Conservation (phyloP, 1,139 yeast genomes). For the Eremothecium sinecaudum region DNA sequence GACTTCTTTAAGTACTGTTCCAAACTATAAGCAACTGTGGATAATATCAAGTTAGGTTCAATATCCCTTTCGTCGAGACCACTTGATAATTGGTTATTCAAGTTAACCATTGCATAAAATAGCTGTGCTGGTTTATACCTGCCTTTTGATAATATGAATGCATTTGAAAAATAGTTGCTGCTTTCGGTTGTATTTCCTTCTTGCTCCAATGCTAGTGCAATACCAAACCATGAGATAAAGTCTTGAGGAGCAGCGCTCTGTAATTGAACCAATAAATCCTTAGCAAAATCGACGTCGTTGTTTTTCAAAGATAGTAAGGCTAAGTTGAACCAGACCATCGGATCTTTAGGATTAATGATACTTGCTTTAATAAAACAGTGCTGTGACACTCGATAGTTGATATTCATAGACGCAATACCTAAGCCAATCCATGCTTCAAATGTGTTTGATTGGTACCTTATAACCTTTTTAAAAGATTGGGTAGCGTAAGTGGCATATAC, state of each 20-base stretch:
- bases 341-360: constrained; percentile 58
- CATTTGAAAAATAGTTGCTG: constrained; percentile 58
- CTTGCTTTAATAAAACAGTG: constrained; percentile 86
- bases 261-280: constrained; percentile 61
- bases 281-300: constrained; percentile 65
- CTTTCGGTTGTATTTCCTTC: constrained; percentile 49
- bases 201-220: constrained; percentile 59
- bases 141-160: constrained; percentile 69
- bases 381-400: constrained; percentile 68
- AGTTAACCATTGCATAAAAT: constrained; percentile 54
- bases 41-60: constrained; percentile 53
- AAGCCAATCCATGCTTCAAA: constrained; percentile 73
- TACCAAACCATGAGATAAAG: constrained; percentile 78
- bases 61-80: constrained; percentile 43
- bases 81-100: constrained; percentile 36
- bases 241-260: constrained; percentile 76
- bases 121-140: constrained; percentile 61
- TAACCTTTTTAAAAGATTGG: constrained; percentile 51
- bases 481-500: constrained; percentile 43
- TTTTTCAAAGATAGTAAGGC: constrained; percentile 65
- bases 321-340: constrained; percentile 68
- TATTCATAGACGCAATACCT: constrained; percentile 58
- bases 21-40: constrained; percentile 64
- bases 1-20: constrained; percentile 57
- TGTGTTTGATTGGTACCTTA: constrained; percentile 60